Evolutionary conservation across 2,329 filamentous ascomycete species (phyloP), one percentile per base, ranked within the genome.

Genomic region (Penicillium janthinellum): DNA sequence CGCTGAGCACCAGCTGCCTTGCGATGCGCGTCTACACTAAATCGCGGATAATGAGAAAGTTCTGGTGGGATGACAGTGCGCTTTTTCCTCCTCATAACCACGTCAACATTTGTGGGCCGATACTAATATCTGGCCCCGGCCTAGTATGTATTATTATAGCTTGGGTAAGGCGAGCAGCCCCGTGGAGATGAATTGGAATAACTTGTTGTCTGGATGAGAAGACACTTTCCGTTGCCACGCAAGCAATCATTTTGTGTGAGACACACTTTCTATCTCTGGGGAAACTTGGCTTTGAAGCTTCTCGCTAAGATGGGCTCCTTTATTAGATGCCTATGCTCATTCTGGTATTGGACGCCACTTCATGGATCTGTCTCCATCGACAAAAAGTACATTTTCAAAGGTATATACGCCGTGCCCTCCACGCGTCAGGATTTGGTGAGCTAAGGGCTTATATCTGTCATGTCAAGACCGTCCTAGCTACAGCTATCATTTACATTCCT

Each of bases 31-130:
- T 64, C 12, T 64, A 64, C 44, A 64, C 61, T 2, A 65, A 65
- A 39, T 39, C 22, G 28, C 20, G 34, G 3, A 31, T 64, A 37
- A 56, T 65, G 54, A 59, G 39, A 35, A 64, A 55, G 38, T 62
- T 65, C 25, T 65, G 63, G 63, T 65, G 61, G 63, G 61, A 65
- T 49, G 63, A 65, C 42, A 56, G 63, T 65, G 49, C 28, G 57
- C 28, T 31, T 31, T 31, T 31, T 31, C 28, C 28, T 31, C 28
- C 7, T 31, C 28, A 31, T 31, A 28, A 28, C 25, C 25, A 31
- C 28, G 1, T 31, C 28, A 31, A 31, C 28, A 31, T 31, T 31
- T 31, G 28, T 31, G 28, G 28, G 28, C 5, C 4, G 28, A 31
- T 31, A 31, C 28, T 31, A 31, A 31, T 31, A 31, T 31, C 28